These are phyloP conservation scores for Sclerotiophoma versabilis DNA, from an alignment of 2,329 filamentous ascomycete species.

Conservation along the genomic window DNA sequence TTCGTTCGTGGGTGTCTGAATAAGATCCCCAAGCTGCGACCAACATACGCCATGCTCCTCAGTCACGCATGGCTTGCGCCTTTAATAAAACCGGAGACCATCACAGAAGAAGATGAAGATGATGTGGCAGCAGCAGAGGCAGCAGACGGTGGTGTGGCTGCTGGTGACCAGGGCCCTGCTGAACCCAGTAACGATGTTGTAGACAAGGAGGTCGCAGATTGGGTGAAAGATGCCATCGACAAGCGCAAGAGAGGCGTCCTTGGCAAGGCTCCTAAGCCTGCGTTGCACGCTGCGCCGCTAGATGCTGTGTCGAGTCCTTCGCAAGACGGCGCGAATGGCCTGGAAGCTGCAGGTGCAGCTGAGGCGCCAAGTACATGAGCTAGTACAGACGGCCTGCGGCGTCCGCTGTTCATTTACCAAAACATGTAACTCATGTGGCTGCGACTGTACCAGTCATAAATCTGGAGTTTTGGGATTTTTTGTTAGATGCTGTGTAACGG, in stretches of 20 bases:
- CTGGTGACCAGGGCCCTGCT: slow-evolving; percentile 38
- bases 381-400: neutral
- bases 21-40: slow-evolving; percentile 89
- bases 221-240: slow-evolving; percentile 78
- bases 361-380: slow-evolving; percentile 22
- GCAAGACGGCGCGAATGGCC: slow-evolving; percentile 31
- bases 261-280: slow-evolving; percentile 69
- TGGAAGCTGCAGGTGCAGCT: slow-evolving; percentile 27
- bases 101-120: slow-evolving; percentile 73
- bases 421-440: slow-evolving; percentile 7
- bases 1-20: slow-evolving; percentile 91
- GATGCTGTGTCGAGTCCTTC: slow-evolving; percentile 66
- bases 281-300: slow-evolving; percentile 84
- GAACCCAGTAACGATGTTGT: slow-evolving; percentile 54
- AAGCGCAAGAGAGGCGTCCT: slow-evolving; percentile 67
- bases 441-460: slow-evolving; percentile 18
- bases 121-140: slow-evolving; percentile 54
- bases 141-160: slow-evolving; percentile 52
- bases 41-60: slow-evolving; percentile 89
- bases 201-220: slow-evolving; percentile 84
- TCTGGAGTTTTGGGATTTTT: slow-evolving; percentile 20
- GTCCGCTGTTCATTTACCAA: slow-evolving; percentile 1
- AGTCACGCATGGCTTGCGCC: slow-evolving; percentile 86
- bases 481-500: slow-evolving; percentile 14
- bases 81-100: slow-evolving; percentile 77